These are phyloP conservation scores for Ambrosia artemisiifolia DNA, from an alignment of 129 eudicot genomes.

Conservation along the genomic window DNA sequence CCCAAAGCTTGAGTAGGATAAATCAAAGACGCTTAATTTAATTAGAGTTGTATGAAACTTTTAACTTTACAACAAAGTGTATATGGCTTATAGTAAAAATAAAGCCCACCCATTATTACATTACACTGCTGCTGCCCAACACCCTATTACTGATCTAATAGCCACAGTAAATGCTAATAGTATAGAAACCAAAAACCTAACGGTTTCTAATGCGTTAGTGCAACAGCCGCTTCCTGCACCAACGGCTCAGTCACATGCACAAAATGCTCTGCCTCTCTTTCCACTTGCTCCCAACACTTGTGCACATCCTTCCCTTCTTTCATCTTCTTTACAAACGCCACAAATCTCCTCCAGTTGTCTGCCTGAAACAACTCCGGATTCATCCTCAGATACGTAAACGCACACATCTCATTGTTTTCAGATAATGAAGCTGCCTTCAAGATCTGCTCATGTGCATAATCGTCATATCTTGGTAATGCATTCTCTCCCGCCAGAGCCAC, in stretches of 20 bases:
- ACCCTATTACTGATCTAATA: slow-evolving; percentile 14
- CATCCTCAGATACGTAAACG: slow-evolving; percentile 93
- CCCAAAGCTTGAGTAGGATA: background rate
- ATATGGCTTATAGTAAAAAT: slow-evolving; percentile 10
- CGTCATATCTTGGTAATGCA: slow-evolving; percentile 68
- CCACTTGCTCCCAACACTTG: slow-evolving; percentile 83
- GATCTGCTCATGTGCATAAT: slow-evolving; percentile 65
- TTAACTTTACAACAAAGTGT: slow-evolving; percentile 14
- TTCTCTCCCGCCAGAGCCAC: slow-evolving; percentile 66
- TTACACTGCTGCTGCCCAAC: background rate
- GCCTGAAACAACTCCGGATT: slow-evolving; percentile 75
- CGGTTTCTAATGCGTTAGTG: slow-evolving; percentile 56
- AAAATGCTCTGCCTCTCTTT: slow-evolving; percentile 94
- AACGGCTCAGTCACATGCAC: slow-evolving; percentile 78
- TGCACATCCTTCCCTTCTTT: slow-evolving; percentile 60
- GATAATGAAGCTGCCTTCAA: slow-evolving; percentile 48
- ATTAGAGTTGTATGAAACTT: background rate
- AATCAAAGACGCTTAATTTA: background rate
- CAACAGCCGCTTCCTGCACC: slow-evolving; percentile 86
- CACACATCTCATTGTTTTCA: slow-evolving; percentile 76
- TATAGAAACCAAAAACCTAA: slow-evolving; percentile 1
- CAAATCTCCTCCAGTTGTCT: slow-evolving; percentile 89
- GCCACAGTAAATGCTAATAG: background rate
- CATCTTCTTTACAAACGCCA: slow-evolving; percentile 87
- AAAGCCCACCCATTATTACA: slow-evolving; percentile 21